Evolutionary conservation across 1,284 basidiomycete genomes (phyloP), one percentile per base, ranked within the genome.

Genomic region (Neolentinus lepideus): DNA sequence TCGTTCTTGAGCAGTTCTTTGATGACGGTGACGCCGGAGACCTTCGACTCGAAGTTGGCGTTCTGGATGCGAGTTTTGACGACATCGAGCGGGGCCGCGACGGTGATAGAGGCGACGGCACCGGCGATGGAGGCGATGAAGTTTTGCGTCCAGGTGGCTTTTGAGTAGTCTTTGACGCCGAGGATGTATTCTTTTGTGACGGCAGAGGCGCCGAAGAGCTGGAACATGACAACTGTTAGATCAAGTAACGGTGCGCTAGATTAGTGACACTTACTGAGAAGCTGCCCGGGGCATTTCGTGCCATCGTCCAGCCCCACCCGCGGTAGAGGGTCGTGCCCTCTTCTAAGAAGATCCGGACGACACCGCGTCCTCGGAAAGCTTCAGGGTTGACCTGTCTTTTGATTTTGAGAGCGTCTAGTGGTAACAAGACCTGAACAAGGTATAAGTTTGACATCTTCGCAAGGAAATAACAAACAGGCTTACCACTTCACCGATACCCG

Each of bases 301-400:
- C 95, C 78, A 98, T 92, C 35, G 96, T 99, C 96, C 96, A 98
- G 55, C 95, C 96, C 92, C 94, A 98, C 38, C 96, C 96, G 61
- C 94, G 86, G 75, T 99, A 99, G 36, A 99, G 82, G 2, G 88
- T 83, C 11, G 83, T 87, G 57, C 95, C 94, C 69, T 99, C 97
- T 63, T 99, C 95, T 62, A 87, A 75, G 69, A 99, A 84, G 62
- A 99, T 94, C 55, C 89, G 87, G 57, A 97, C 61, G 64, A 97
- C 81, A 36, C 95, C 94, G 36, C 96, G 89, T 47, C 92, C 92
- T 54, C 91, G 88, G 82, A 97, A 93, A 1, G 94, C 93, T 65
- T 96, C 94, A 2, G 94, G 94, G 74, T 97, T 97, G 60, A 95
- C 94, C 75, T 98, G 94, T 61, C 95, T 88, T 78, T 98, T 98